Evolutionary conservation across 768 basidiomycete genomes (phyloP), one percentile per base, ranked within the genome.

Genomic region (Boletus rufocinnamomeus): DNA sequence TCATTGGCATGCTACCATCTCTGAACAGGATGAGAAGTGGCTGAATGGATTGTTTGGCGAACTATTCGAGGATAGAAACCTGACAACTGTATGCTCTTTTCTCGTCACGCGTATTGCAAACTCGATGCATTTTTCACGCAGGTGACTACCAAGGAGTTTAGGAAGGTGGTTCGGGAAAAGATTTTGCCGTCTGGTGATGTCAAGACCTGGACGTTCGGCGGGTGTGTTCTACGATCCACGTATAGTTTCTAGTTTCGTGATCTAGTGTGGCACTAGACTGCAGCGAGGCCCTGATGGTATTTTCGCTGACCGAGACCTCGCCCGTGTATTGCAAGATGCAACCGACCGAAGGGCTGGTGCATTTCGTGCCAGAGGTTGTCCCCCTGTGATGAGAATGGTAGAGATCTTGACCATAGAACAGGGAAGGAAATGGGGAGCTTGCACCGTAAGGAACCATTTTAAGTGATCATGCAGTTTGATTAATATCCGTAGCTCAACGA

Each of bases 341-440:
- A 90, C 86, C 1, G 80, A 82, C 43, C 72, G 72, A 30, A 74
- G 78, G 11, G 87, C 89, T 0, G 80, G 81, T 27, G 82, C 88
- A 1, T 92, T 84, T 74, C 77, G 80, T 55, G 89, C 89, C 7
- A 79, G 85, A n/a, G 85, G 87, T 9, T 86, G 80, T 50, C 90
- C 89, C 0, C 80, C 82, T 52, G 82, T 78, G 27, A 76, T 91
- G 66, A 83, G 83, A 32, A 75, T 86, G 32, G 78, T 92, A 17
- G 90, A 93, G 67, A 75, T 90, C 6, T 73, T 91, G 68, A 82
- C 82, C 2, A 91, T 92, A 17, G 75, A 84, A 61, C 85, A 87
- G 67, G 80, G 82, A 32, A 76, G 90, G 59, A 75, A 66, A 21
- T 91, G 89, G 88, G 86, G 85, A 21, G 76, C 78, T n/a, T 91